Evolutionary conservation across 176 grass and related monocot genomes (phyloP).

Genomic region (Avena eriantha): DNA sequence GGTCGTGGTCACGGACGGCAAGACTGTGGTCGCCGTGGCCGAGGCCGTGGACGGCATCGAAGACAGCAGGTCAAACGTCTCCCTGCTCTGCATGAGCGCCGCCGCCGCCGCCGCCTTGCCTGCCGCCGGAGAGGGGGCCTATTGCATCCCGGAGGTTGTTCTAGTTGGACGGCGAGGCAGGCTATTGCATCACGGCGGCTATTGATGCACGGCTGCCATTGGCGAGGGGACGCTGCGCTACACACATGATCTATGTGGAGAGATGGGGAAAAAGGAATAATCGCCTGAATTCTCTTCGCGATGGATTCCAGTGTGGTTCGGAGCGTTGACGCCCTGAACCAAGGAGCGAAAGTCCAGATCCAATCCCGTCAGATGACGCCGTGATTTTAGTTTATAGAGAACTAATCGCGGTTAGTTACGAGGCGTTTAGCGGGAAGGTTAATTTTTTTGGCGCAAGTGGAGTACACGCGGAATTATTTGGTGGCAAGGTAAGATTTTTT

Average conservation of each 20-base stretch:
- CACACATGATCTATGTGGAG: background rate
- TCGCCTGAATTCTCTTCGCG: background rate
- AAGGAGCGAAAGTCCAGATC: background rate
- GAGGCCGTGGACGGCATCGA: constrained; percentile 60
- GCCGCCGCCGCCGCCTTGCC: background rate
- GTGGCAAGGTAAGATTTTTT: too few species aligned
- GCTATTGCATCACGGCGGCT: background rate
- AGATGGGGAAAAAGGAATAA: background rate
- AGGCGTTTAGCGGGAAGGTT: too few species aligned
- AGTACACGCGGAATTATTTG: too few species aligned
- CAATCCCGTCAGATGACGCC: too few species aligned
- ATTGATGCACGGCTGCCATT: background rate
- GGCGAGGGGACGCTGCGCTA: background rate
- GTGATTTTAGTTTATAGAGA: too few species aligned
- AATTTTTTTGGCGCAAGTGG: too few species aligned
- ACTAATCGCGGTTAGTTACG: too few species aligned
- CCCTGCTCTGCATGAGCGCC: constrained; percentile 56
- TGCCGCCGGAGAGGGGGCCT: background rate
- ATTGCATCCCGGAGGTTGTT: background rate
- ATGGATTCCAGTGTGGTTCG: background rate
- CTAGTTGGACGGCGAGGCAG: background rate
- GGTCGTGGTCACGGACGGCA: constrained; percentile 33
- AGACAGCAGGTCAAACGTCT: constrained; percentile 74
- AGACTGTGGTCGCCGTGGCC: constrained; percentile 33
- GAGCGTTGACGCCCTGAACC: background rate